Evolutionary conservation across 441 rosid species (phyloP), one percentile per base, ranked within the genome.

Genomic region (Manihot esculenta): DNA sequence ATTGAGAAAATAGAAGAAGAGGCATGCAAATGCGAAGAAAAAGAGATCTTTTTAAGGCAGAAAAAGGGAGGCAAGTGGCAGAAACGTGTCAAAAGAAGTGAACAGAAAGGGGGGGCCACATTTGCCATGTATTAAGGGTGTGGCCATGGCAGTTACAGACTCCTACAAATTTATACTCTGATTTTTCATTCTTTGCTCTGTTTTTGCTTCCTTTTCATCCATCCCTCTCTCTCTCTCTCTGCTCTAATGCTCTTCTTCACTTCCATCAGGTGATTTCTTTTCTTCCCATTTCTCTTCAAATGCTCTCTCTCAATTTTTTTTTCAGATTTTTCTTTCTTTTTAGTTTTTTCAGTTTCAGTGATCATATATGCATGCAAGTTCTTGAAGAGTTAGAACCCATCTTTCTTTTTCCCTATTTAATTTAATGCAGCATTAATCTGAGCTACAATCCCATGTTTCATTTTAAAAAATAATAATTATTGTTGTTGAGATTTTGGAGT

Each of bases 11-110:
- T 35, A 35, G 41, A 35, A 35, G 41, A 35, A 35, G 35, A 30
- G 35, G 41, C 41, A 2, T 35, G 41, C 35, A 33, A 2, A 44
- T 7, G 15, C 1, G 13, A 20, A 60, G 35, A 18, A 1, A 13
- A 44, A 5, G 33, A 62, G 64, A 49, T 65, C 24, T 11, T 38
- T 62, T 17, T 23, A 1, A 35, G 42, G 72, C 79, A 74, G 75
- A 69, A 78, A 44, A 44, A 1, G 15, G 18, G 62, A 18, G 82
- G 75, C 87, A 81, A 57, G 81, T 77, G 86, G 70, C 84, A 70
- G 30, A 26, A 23, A 83, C 83, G 83, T 83, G 86, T 78, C 86
- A 64, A 80, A 24, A 42, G 21, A 67, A 26, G 18, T 41, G 74
- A 33, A 48, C 49, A 26, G 54, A 26, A 7, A 1, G 66, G 23